Evolutionary conservation across 2,329 filamentous ascomycete species (phyloP).

Genomic region (Dendrostoma leiphaemia): DNA sequence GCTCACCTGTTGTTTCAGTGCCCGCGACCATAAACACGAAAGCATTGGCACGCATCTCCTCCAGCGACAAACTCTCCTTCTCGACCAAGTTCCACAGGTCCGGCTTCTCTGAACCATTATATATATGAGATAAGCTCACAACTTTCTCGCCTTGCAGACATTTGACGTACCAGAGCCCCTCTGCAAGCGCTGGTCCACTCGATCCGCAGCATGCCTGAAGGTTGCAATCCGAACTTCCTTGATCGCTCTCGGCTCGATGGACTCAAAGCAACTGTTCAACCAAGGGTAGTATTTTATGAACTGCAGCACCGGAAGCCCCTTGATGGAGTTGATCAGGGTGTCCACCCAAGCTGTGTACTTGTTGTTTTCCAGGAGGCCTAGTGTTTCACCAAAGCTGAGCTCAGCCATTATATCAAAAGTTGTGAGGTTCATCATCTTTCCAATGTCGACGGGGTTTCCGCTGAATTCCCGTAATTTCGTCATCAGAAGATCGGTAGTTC

Average conservation of each 20-base stretch:
- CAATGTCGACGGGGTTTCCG: slow-evolving; percentile 19
- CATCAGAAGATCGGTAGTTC: slow-evolving; percentile 20
- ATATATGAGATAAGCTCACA: too few species aligned
- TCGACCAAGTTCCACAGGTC: slow-evolving; percentile 4
- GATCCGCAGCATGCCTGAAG: slow-evolving; percentile 1
- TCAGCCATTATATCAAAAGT: slow-evolving; percentile 41
- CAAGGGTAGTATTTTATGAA: slow-evolving; percentile 5
- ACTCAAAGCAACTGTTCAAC: not conserved
- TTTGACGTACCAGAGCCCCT: not conserved
- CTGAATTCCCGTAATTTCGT: slow-evolving; percentile 15
- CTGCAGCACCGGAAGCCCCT: slow-evolving; percentile 1
- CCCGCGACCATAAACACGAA: slow-evolving; percentile 9
- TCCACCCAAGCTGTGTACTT: slow-evolving; percentile 27
- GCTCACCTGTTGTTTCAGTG: slow-evolving; percentile 13
- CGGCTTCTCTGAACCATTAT: not conserved
- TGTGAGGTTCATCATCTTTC: slow-evolving; percentile 23
- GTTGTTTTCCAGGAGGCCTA: slow-evolving; percentile 31
- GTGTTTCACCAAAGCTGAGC: slow-evolving; percentile 41
- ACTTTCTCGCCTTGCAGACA: too few species aligned
- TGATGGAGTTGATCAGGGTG: slow-evolving; percentile 24
- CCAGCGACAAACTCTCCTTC: not conserved
- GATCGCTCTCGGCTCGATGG: not conserved
- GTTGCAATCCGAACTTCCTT: not conserved
- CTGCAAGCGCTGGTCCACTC: slow-evolving; percentile 5
- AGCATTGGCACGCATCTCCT: slow-evolving; percentile 5